Evolutionary conservation across 768 basidiomycete genomes (phyloP), one percentile per base, ranked within the genome.

Genomic region (Dioszegia crocea): DNA sequence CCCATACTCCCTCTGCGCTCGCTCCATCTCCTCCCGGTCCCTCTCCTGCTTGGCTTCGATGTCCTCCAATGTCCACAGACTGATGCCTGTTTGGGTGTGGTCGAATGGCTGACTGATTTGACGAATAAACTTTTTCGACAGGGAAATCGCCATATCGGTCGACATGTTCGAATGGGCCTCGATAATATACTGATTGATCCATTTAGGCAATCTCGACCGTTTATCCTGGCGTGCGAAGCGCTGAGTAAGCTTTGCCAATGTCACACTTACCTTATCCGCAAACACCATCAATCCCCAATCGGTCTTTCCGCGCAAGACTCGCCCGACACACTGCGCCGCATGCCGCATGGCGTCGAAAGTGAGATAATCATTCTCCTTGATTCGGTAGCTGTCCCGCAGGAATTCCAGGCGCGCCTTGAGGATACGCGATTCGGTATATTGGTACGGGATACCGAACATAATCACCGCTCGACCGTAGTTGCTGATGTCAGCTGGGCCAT

Each of bases 241-340:
- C 70, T 77, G 43, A 21, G 14, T 48, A 19, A 51, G 49, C 49
- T 39, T 4, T 12, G 17, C 3, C 12, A n/a, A 66, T 74, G 45
- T 30, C 1, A 21, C 23, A 59, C 68, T 53, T 33, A 92, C 96
- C 84, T 94, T 96, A 78, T 99, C 96, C 0, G 96, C 96, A 75
- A 99, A 99, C 11, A 98, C 86, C 96, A 99, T 99, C 69, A 99
- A 78, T 31, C 96, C 96, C 90, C 96, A 99, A 78, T 99, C 96
- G 3, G 96, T 98, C 81, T 99, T 99, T 64, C 96, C 96, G 50
- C 96, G 86, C 76, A 99, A 78, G 26, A 94, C 96, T 65, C 96
- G 91, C 24, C 96, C 96, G 8, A 99, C 94, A 76, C 96, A 99
- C 73, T 99, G 96, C 14, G 96, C 96, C 8, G 96, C 96, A 71